phyloP scores from a whole-genome alignment of 1,284 basidiomycete genomes.

The Boletus hoseneyae region DNA sequence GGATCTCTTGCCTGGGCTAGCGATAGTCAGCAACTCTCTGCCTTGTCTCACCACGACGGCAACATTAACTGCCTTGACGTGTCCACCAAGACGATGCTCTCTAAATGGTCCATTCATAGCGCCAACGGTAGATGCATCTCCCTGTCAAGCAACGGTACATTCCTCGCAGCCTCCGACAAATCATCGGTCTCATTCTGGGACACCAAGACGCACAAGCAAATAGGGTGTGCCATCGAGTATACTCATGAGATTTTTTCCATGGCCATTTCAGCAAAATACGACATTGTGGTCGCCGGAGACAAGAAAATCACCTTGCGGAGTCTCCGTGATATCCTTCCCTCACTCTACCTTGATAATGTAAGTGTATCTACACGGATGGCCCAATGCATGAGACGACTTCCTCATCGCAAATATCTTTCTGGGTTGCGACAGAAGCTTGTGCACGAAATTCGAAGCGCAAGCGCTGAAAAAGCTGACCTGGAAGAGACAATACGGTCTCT shows the following conservation, averaged over 20 bases:
- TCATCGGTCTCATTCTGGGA: neutral
- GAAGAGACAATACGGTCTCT: neutral
- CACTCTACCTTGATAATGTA: constrained; percentile 2
- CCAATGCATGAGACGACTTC: neutral
- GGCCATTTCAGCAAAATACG: neutral
- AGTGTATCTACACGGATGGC: neutral
- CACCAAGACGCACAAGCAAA: neutral
- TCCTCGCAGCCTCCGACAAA: neutral
- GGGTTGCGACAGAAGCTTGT: too few species aligned
- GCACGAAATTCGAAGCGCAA: neutral
- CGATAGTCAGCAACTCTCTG: too few species aligned
- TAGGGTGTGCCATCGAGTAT: neutral
- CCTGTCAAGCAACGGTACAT: neutral
- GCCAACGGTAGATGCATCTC: neutral
- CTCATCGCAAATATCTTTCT: neutral
- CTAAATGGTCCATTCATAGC: neutral
- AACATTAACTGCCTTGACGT: too few species aligned
- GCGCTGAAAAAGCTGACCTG: neutral
- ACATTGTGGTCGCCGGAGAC: neutral
- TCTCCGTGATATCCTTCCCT: constrained; percentile 3
- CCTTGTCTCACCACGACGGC: too few species aligned
- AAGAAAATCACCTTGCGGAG: neutral
- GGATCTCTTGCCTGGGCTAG: too few species aligned
- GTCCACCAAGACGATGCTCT: too few species aligned
- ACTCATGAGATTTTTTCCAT: too few species aligned